Evolutionary conservation across 768 basidiomycete genomes (phyloP), one percentile per base, ranked within the genome.

Genomic region (Rubroboletus pulcherrimus): DNA sequence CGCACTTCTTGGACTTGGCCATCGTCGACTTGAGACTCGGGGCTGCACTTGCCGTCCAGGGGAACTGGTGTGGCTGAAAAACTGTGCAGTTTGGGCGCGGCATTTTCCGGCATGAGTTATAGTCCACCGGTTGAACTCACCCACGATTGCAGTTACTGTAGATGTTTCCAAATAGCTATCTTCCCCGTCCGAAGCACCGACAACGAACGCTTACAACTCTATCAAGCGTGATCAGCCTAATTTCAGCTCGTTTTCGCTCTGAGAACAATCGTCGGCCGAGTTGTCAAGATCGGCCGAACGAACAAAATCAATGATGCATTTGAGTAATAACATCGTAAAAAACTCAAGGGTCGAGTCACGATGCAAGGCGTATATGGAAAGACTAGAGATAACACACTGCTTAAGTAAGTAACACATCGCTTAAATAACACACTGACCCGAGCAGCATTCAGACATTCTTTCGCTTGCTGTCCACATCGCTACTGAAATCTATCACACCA

Each of bases 1-100:
- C 83, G 54, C 72, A 95, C 92, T 98, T 98, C 82, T 98, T 98
- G 61, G 96, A 98, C 79, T 98, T 97, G 82, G 94, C 87, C 93
- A 97, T 98, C 59, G 65, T 68, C 46, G 57, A 61, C 58, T 63
- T 53, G 62, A 47, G 49, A 24, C 45, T 40, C 39, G 33, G 26
- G 34, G 29, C 37, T 49, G 46, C 41, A 26, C 45, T 5, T 39
- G 15, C 24, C 21, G 30, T 17, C 43, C 7, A n/a, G 5, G 26
- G 3, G 53, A 44, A 19, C 21, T 44, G n/a, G 14, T 60, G 70
- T 71, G 70, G 70, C 70, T 71, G 71, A 71, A 58, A 38, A 71
- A 73, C 70, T 71, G 39, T 71, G 40, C 55, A 71, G 70, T 62
- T 66, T 35, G 9, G 0, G 3, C 5, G 21, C 66, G 70, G 70